Base-by-base conservation (phyloP, 2,329 filamentous ascomycete species). In the Cyphellophora attinorum region DNA sequence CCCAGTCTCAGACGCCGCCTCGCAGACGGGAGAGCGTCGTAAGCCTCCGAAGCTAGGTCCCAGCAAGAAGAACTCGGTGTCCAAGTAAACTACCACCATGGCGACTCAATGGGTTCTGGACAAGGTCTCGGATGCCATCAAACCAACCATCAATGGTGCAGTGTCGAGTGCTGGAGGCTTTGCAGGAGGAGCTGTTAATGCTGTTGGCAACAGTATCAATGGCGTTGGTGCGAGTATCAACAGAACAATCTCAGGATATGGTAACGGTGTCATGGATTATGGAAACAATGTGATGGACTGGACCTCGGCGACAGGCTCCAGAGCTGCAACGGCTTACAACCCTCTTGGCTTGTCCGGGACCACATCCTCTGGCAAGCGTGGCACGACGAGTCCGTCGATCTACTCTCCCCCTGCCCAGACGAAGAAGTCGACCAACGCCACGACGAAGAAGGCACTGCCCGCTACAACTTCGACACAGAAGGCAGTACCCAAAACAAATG, bases 271-370 rank as follows among this genome's bases (percentile, higher is more conserved):
- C 11, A 50, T 48, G 36, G 50, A 54, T 37, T 48, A 44, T 42
- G 50, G 50, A 13, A 53, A 53, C 40, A 45, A 41, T 30, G 38
- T 53, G 34, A 49, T 51, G 37, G 52, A 54, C 37, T 52, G 46
- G 35, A 52, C 49, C 2, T 37, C 36, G 13, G 51, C 50, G 6
- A 30, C 25, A 5, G 49, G 42, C 5, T 14, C 35, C 11, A 33
- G 52, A 18, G 43, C 39, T 10, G 37, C 37, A 12, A 53, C 50
- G 3, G 50, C 48, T 1, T 31, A 23, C 17, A 54, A 54, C 19
- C 51, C 51, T 11, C 29, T 54, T 1, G 51, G 51, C 5, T 34
- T 54, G 16, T 41, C 38, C n/a, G 28, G 35, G 15, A 38, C 34
- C 8, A 47, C 41, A 17, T 36, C 41, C 3, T 30, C 35, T 11